Base-by-base conservation (phyloP, 306 rosid genomes). In the Ormosia emarginata region DNA sequence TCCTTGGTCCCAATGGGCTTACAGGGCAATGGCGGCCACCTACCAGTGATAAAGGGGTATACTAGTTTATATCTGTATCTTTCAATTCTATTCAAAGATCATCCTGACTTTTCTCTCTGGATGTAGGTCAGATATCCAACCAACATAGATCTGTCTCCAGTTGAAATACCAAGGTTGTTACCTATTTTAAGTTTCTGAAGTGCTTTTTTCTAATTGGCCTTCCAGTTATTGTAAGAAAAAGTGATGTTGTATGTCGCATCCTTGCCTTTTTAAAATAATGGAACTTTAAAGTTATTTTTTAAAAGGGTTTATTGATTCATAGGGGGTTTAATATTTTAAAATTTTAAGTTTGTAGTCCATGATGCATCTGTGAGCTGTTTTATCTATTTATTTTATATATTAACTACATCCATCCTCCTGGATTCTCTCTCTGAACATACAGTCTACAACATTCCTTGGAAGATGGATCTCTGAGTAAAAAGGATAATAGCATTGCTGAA, bases 1-100 rank as follows among this genome's bases (percentile, higher is more conserved):
- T 95, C 82, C 81, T 95, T 84, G 99, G 99, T 67, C 97, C 97
- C 18, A 85, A 81, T 69, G 97, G 99, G 74, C 95, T 95, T 81
- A 79, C 71, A 6, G 96, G 97, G 83, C 90, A 89, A 80, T 95
- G 95, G 97, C 90, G 75, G 74, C 88, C 91, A 66, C 97, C 98
- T 83, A 86, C 68, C 49, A 83, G 70, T 85, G 90, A 87, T 75
- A 90, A 81, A 85, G 88, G 90, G 98, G 99, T 95, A 92, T 80
- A 89, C 57, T 84, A 44, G 55, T 76, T 52, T 79, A 68, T 75
- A 29, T 62, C 18, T 43, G 6, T 71, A 67, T 66, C 34, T 78
- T 84, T 62, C 47, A 58, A 68, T 78, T 82, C 78, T 47, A 67
- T 68, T 67, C 70, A 55, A 82, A 80, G 73, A 52, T 55, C 67